Conservation (phyloP, 2,329 filamentous ascomycete species). For the Myriosclerotinia scirpicola region DNA sequence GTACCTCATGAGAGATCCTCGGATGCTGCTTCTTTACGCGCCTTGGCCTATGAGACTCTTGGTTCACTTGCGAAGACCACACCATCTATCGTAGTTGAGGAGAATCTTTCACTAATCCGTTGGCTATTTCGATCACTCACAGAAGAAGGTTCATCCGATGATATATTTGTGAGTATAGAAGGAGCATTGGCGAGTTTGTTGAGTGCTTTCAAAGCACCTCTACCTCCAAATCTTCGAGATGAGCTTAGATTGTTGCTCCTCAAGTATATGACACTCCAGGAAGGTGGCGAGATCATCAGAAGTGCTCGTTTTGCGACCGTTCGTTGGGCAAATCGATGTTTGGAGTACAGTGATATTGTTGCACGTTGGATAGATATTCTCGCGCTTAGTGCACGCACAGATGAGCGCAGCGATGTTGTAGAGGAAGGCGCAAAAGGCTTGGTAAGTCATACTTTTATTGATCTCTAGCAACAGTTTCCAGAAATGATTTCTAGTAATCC, state of each 20-base stretch:
- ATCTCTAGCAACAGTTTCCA: background rate
- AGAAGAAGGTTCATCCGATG: conserved; percentile 71
- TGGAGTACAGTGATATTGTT: conserved; percentile 74
- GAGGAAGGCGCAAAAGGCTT: conserved; percentile 90
- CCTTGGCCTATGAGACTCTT: conserved; percentile 86
- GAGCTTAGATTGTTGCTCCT: conserved; percentile 56
- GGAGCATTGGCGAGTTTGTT: conserved; percentile 79
- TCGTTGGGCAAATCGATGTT: conserved; percentile 85
- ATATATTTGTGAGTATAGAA: conserved; percentile 83
- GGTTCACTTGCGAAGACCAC: conserved; percentile 72
- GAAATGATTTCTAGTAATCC: background rate
- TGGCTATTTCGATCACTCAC: conserved; percentile 85
- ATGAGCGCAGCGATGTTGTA: conserved; percentile 76
- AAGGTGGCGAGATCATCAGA: conserved; percentile 55
- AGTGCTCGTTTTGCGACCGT: conserved; percentile 80
- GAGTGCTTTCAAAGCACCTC: conserved; percentile 49
- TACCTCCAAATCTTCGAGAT: conserved; percentile 42
- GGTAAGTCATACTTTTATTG: conserved; percentile 60
- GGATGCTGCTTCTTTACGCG: conserved; percentile 67
- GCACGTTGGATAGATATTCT: conserved; percentile 88
- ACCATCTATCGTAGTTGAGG: conserved; percentile 55
- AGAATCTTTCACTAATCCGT: conserved; percentile 55
- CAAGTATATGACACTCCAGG: conserved; percentile 61
- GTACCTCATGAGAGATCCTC: conserved; percentile 56
- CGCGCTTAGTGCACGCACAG: conserved; percentile 64